Evolutionary conservation across 2,329 filamentous ascomycete species (phyloP), one percentile per base, ranked within the genome.

Genomic region (Claviceps purpurea): DNA sequence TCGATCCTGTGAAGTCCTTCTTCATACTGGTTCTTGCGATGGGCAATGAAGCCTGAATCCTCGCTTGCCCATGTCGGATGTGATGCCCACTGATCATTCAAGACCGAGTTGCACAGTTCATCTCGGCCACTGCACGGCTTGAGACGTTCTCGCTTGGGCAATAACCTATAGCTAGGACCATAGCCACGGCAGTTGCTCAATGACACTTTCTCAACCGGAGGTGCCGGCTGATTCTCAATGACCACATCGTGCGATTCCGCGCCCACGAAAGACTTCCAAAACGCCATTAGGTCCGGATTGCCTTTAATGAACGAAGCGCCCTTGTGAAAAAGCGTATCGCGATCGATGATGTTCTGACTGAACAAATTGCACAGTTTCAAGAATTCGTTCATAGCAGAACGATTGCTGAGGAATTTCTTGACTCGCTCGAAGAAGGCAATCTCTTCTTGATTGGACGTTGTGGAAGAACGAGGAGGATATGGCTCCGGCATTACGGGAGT

Each of bases 41-140:
- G 93, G 13, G 93, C 93, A 54, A 98, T 91, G 61, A 98, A 98
- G 0, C 93, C 93, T 45, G 88, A 95, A 64, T 98, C 93, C 68
- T 98, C 93, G 1, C 91, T 97, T 1, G 91, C 93, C 93, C 93
- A 98, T 0, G 93, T 98, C 3, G 93, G 93, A 69, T 98, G 93
- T 26, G 91, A 97, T 2, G 93, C 93, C 93, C 93, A 98, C 59
- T 96, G 88, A 60, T 98, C 93, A 58, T 98, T 98, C 51, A 98
- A 75, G 0, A 98, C 91, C 24, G 85, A 84, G 59, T 88, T 85
- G 70, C 93, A 98, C 59, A 98, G 83, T 66, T 95, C 89, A 63
- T 98, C 93, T 46, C 93, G 86, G 11, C 93, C 93, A 63, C 88
- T 93, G 71, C 93, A 98, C 1, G 85, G 81, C 71, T 95, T 94